Conservation (phyloP, 768 basidiomycete species). For the Tulasnella sp. region DNA sequence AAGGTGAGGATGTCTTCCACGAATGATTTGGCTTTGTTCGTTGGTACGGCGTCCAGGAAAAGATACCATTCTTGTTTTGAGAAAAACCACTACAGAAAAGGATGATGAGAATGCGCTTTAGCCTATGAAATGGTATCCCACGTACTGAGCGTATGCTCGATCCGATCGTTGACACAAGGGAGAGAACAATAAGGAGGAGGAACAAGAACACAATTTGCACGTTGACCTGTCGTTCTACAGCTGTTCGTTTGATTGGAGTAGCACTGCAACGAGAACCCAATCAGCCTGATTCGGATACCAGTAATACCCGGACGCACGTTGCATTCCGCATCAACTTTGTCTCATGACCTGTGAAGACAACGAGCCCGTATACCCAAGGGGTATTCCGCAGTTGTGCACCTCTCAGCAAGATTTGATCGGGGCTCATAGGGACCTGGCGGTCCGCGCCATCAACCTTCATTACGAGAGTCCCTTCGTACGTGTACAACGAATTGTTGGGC, state of each 20-base stretch:
- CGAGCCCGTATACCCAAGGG: constrained; percentile 90
- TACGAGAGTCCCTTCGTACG: constrained; percentile 75
- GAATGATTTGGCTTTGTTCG: constrained; percentile 57
- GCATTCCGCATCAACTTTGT: constrained; percentile 98
- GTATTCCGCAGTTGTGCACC: constrained; percentile 97
- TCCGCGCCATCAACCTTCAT: constrained; percentile 45
- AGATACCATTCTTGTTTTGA: constrained; percentile 89
- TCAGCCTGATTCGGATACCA: neutral
- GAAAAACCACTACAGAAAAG: constrained; percentile 71
- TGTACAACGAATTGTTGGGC: constrained; percentile 96
- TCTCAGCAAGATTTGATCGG: constrained; percentile 88
- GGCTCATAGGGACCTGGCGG: constrained; percentile 84
- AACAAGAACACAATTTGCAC: constrained; percentile 95
- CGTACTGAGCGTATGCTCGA: constrained; percentile 76
- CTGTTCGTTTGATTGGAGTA: constrained; percentile 93
- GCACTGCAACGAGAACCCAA: constrained; percentile 50
- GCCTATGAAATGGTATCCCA: constrained; percentile 2
- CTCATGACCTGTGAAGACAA: constrained; percentile 95
- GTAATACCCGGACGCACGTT: constrained; percentile 55
- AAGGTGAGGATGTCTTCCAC: constrained; percentile 96
- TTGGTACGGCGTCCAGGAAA: constrained; percentile 45
- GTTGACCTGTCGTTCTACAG: constrained; percentile 94
- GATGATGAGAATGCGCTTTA: neutral
- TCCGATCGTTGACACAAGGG: constrained; percentile 87
- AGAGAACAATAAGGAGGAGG: constrained; percentile 76